Conservation (phyloP, 164 flowering plant species). For the Cinnamomum chago region DNA sequence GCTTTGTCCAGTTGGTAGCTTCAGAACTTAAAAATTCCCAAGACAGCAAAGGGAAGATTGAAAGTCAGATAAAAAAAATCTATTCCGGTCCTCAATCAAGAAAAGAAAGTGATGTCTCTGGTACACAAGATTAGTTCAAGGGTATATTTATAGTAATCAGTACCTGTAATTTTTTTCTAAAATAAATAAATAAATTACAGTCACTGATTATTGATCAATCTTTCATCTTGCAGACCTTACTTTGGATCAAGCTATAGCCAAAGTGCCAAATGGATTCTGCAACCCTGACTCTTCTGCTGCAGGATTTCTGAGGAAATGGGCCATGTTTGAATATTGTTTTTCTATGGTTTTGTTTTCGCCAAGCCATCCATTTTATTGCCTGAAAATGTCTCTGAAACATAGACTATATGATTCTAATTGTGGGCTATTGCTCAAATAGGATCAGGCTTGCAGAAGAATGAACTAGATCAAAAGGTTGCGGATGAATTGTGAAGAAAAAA, state of each 20-base stretch:
- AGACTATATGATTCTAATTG: too few species aligned
- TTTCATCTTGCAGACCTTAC: neutral
- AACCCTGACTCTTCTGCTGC: neutral
- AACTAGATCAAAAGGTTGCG: too few species aligned
- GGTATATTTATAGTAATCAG: too few species aligned
- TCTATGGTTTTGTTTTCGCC: neutral
- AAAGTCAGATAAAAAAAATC: neutral
- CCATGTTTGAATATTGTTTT: too few species aligned
- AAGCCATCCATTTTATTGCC: neutral
- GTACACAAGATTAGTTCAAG: too few species aligned
- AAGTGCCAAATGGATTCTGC: neutral
- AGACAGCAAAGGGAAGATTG: neutral
- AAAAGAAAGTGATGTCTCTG: too few species aligned
- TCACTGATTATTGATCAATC: neutral
- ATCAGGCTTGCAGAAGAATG: too few species aligned
- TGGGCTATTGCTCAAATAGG: too few species aligned
- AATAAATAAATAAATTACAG: neutral
- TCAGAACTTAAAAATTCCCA: constrained; percentile 54
- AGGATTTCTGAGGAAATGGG: neutral
- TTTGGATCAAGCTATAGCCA: neutral
- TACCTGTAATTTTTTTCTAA: too few species aligned
- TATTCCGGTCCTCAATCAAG: neutral
- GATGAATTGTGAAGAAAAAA: too few species aligned
- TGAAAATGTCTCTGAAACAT: neutral
- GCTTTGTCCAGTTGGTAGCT: constrained; percentile 70